Conservation (phyloP, 2,329 filamentous ascomycete genomes). For the Aplosporella prunicola region DNA sequence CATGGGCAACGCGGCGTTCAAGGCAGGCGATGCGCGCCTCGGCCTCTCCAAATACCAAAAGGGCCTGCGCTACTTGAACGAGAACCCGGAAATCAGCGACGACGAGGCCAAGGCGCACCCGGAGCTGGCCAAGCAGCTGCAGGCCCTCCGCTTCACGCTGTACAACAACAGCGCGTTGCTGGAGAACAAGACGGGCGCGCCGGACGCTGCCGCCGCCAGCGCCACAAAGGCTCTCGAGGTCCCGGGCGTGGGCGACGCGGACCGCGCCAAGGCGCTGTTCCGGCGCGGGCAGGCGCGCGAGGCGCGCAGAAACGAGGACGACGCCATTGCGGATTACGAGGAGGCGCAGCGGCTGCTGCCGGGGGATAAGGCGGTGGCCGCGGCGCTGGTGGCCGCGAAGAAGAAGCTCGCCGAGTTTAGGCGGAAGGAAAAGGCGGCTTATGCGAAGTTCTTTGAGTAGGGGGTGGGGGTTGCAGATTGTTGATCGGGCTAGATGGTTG, state of each 20-base stretch:
- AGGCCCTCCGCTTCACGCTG: slow-evolving; percentile 69
- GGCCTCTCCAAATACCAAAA: slow-evolving; percentile 93
- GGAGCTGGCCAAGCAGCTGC: slow-evolving; percentile 52
- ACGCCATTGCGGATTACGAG: slow-evolving; percentile 45
- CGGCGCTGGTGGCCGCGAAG: slow-evolving; percentile 71
- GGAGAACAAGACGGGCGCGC: slow-evolving; percentile 68
- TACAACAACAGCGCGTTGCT: slow-evolving; percentile 85
- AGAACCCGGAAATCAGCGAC: slow-evolving; percentile 63
- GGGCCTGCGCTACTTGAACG: slow-evolving; percentile 77
- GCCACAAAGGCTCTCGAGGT: slow-evolving; percentile 66
- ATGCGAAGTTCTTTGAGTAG: slow-evolving; percentile 60
- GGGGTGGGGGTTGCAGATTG: no score
- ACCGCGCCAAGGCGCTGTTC: slow-evolving; percentile 84
- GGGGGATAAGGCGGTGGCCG: slow-evolving; percentile 61
- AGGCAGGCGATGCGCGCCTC: slow-evolving; percentile 57
- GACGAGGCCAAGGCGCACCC: slow-evolving; percentile 52
- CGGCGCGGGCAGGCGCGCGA: slow-evolving; percentile 68
- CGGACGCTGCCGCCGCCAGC: slow-evolving; percentile 58
- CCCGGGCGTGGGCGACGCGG: slow-evolving; percentile 54
- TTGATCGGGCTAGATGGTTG: no score
- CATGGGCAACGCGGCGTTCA: slow-evolving; percentile 88
- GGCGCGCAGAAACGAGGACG: slow-evolving; percentile 75
- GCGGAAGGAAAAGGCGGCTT: slow-evolving; percentile 85
- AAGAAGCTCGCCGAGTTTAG: slow-evolving; percentile 60
- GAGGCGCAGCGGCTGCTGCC: slow-evolving; percentile 44